These are phyloP conservation scores for Lipomyces sp. DNA, from an alignment of 805 yeast species.

Conservation along the genomic window DNA sequence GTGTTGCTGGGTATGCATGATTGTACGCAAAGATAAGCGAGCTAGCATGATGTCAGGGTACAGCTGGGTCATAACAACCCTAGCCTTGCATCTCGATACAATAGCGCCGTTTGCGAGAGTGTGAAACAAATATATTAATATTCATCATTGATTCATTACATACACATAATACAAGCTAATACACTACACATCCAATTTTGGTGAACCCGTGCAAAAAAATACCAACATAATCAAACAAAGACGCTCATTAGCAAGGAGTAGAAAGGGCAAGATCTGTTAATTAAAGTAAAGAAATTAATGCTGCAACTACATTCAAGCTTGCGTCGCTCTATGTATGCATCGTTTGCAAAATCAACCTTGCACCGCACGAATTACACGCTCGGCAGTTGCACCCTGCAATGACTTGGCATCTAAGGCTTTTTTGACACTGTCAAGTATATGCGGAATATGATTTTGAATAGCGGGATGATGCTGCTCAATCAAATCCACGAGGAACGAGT, in stretches of 20 bases:
- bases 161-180: neutral
- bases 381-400: constrained; percentile 35
- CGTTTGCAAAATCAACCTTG: neutral
- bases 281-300: neutral
- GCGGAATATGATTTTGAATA: constrained; percentile 58
- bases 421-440: constrained; percentile 25
- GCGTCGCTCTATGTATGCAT: neutral
- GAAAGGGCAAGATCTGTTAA: neutral
- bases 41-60: no score
- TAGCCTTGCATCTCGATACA: no score
- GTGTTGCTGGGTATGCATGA: neutral
- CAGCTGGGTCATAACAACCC: no score
- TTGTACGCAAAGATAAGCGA: neutral
- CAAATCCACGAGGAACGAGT: constrained; percentile 72
- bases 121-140: neutral
- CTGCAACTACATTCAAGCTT: neutral
- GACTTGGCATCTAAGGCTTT: constrained; percentile 30
- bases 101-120: no score
- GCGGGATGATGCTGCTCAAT: constrained; percentile 69
- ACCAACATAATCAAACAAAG: neutral
- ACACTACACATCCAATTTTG: constrained; percentile 1
- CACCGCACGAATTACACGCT: constrained; percentile 33
- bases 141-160: neutral
- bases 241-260: neutral
- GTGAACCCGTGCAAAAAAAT: constrained; percentile 3